phyloP scores from a whole-genome alignment of 2,329 filamentous ascomycete species.

The Fusarium tuaranense region DNA sequence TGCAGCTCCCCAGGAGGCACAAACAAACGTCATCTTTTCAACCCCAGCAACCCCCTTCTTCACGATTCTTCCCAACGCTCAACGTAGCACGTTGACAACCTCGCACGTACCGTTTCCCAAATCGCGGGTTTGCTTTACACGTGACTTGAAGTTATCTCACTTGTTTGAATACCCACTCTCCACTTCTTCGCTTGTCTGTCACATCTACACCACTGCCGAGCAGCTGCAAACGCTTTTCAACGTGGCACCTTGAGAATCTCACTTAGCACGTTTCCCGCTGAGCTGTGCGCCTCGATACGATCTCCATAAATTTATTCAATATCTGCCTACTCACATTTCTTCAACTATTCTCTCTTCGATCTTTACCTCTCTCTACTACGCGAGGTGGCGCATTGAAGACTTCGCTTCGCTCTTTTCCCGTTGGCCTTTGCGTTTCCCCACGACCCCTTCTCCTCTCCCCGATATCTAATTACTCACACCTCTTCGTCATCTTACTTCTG shows the following conservation, averaged over 20 bases:
- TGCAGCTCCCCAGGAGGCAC: background rate
- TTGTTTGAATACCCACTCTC: background rate
- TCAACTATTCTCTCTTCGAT: too few species aligned
- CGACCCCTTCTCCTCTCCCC: too few species aligned
- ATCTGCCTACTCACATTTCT: too few species aligned
- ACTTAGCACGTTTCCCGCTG: background rate
- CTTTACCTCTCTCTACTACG: background rate
- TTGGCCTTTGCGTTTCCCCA: too few species aligned
- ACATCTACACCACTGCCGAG: background rate
- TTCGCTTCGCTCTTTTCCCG: too few species aligned
- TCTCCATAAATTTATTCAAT: too few species aligned
- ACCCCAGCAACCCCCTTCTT: background rate
- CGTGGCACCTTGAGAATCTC: background rate
- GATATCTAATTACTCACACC: too few species aligned
- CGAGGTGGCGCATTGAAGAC: background rate
- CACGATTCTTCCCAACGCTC: background rate
- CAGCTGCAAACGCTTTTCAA: background rate
- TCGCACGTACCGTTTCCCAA: too few species aligned
- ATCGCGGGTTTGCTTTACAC: too few species aligned
- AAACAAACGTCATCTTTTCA: background rate
- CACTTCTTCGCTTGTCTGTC: background rate
- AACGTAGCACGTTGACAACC: background rate
- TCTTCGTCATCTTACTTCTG: too few species aligned
- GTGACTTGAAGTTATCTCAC: too few species aligned
- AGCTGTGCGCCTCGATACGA: too few species aligned